A percentile compares a stretch with the other conserved stretches of the same genome.
Evolutionary conservation across 768 basidiomycete species (phyloP).

Genomic region (Russula earlei): DNA sequence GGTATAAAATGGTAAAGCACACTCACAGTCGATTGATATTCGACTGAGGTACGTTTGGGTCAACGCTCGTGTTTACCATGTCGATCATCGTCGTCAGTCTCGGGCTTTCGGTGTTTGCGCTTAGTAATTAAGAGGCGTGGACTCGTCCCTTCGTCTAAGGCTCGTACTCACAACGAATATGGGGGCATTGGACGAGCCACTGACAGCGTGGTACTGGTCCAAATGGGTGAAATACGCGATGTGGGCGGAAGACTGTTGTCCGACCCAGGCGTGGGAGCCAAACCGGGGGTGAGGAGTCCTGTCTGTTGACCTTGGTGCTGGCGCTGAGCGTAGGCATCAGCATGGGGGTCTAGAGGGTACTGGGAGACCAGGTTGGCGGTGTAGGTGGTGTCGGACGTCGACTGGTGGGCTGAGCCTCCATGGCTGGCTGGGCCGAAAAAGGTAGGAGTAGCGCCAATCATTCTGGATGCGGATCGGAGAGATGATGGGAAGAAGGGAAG

Average conservation of each 20-base stretch:
- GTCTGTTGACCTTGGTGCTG: too few relatives aligned
- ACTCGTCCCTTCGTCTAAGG: too few relatives aligned
- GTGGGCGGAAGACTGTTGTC: not conserved
- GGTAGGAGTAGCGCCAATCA: conserved; percentile 18
- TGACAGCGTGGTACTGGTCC: not conserved
- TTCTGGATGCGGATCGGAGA: too few relatives aligned
- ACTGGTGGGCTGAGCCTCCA: not conserved
- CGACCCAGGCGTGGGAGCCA: too few relatives aligned
- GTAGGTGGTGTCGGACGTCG: not conserved
- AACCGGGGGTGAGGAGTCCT: too few relatives aligned
- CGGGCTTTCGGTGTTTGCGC: not conserved
- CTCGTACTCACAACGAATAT: not conserved
- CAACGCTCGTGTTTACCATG: not conserved
- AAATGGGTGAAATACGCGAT: conserved; percentile 2
- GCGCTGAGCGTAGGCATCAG: too few relatives aligned
- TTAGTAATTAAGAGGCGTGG: not conserved
- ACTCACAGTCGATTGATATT: conserved; percentile 11
- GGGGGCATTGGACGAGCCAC: not conserved
- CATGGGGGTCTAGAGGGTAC: too few relatives aligned
- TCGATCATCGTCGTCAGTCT: conserved; percentile 9
- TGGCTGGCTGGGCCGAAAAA: conserved; percentile 20
- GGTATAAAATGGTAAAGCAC: not conserved
- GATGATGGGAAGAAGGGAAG: not conserved
- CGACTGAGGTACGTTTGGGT: not conserved
- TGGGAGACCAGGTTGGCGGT: too few relatives aligned